Evolutionary conservation across 2,329 filamentous ascomycete species (phyloP), one percentile per base, ranked within the genome.

Genomic region (Hypoxylon sp.): DNA sequence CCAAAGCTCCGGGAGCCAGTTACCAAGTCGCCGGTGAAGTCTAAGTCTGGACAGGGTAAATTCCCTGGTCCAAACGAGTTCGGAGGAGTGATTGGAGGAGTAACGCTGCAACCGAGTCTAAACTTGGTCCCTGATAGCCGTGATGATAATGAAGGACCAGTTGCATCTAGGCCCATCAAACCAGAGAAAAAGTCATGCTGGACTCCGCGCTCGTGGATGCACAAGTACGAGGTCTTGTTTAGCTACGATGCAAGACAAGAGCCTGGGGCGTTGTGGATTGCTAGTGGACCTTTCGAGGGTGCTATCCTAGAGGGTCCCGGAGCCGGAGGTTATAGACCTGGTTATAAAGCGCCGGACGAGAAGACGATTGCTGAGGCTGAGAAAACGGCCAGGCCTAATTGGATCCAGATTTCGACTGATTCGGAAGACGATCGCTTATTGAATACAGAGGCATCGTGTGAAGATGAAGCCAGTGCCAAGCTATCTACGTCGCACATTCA

Each of bases 251-350:
- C 42, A n/a, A 44, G 48, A 8, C 50, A 35, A 13, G 64, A 37
- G 7, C 6, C n/a, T 22, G 40, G 40, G 17, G 14, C 2, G 14
- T 35, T 66, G 13, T 70, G 65, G 64, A 58, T 75, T 8, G 69
- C 63, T 11, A 46, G 72, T 31, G 73, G 73, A 4, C 74, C 74
- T n/a, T 76, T 71, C 55, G 61, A 70, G 35, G 74, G 74, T 14
- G 73, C 71, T 44, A 73, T 76, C 25, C 55, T 60, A 7, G 61
- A 50, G 25, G 74, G 71, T 6, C 66, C 68, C 3, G 53, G 63
- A 30, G 50, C 62, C 7, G 73, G 74, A 14, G 49, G 51, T 33
- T 75, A 75, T 40, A 61, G 72, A 33, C 50, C 61, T 25, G 68
- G 70, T 8, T 72, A 57, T 30, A 13, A 49, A 17, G 54, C 70